These are phyloP conservation scores for Venturia carpophila DNA, from an alignment of 2,329 filamentous ascomycete genomes.

Conservation along the genomic window DNA sequence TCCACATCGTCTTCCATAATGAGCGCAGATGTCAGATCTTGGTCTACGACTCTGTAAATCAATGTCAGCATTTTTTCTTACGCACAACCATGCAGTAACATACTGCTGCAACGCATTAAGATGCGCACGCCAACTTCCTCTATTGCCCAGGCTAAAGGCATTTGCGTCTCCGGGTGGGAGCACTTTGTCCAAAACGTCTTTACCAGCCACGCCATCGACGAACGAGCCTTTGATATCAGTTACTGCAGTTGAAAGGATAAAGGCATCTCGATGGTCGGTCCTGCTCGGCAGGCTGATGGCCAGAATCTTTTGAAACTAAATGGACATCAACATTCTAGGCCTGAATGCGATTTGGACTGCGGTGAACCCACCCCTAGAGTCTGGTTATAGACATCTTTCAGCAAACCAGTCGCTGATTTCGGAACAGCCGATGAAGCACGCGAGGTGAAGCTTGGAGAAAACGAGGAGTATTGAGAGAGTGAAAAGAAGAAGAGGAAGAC, in stretches of 20 bases:
- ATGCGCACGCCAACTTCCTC: slow-evolving; percentile 38
- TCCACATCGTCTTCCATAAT: slow-evolving; percentile 17
- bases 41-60: slow-evolving; percentile 27
- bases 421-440: not conserved
- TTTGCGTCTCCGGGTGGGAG: slow-evolving; percentile 30
- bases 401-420: not conserved
- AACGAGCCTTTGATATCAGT: slow-evolving; percentile 39
- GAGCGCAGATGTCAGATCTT: slow-evolving; percentile 6
- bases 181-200: slow-evolving; percentile 37
- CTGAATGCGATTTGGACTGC: not conserved
- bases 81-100: not conserved
- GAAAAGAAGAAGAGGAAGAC: not conserved
- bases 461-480: not conserved
- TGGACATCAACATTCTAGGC: not conserved
- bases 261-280: slow-evolving; percentile 43
- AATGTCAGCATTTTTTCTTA: not conserved
- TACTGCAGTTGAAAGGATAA: slow-evolving; percentile 37
- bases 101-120: slow-evolving; percentile 31
- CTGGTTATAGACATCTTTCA: slow-evolving; percentile 10
- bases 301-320: slow-evolving; percentile 40
- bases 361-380: not conserved
- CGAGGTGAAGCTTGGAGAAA: slow-evolving; percentile 1
- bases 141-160: slow-evolving; percentile 26
- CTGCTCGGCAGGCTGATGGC: slow-evolving; percentile 41
- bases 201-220: slow-evolving; percentile 37